These are phyloP conservation scores for Crithidia brevicula DNA, from an alignment of 208 protist genomes.

Conservation along the genomic window DNA sequence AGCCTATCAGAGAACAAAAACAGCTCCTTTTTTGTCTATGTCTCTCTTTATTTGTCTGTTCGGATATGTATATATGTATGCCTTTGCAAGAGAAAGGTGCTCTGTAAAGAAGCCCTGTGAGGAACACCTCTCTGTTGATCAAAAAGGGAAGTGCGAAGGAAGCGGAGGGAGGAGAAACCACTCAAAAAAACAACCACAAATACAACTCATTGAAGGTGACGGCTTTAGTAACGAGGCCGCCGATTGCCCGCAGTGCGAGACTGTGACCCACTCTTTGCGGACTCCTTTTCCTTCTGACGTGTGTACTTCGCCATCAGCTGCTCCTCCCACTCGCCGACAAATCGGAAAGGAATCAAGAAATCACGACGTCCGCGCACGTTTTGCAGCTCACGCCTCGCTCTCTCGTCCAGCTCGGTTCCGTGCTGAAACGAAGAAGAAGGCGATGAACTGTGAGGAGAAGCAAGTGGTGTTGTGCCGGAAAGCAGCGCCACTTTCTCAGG, in stretches of 20 bases:
- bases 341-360: constrained; percentile 77
- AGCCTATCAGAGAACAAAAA: no score
- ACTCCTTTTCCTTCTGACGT: constrained; percentile 21
- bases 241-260: neutral
- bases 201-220: neutral
- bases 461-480: neutral
- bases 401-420: constrained; percentile 4
- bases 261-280: neutral
- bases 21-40: no score
- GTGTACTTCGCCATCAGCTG: constrained; percentile 56
- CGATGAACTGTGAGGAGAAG: neutral
- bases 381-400: constrained; percentile 26
- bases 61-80: no score
- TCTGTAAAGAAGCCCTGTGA: no score
- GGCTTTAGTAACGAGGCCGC: constrained; percentile 3
- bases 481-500: constrained; percentile 82
- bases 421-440: neutral
- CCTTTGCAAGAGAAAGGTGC: no score
- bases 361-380: constrained; percentile 37
- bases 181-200: constrained; percentile 22
- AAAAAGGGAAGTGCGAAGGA: no score
- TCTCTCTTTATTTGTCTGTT: no score
- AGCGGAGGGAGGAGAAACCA: no score
- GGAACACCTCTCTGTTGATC: no score
- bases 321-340: constrained; percentile 75